Evolutionary conservation across 495 filamentous ascomycete species (phyloP).

Genomic region (Hypoxylon fuscum): DNA sequence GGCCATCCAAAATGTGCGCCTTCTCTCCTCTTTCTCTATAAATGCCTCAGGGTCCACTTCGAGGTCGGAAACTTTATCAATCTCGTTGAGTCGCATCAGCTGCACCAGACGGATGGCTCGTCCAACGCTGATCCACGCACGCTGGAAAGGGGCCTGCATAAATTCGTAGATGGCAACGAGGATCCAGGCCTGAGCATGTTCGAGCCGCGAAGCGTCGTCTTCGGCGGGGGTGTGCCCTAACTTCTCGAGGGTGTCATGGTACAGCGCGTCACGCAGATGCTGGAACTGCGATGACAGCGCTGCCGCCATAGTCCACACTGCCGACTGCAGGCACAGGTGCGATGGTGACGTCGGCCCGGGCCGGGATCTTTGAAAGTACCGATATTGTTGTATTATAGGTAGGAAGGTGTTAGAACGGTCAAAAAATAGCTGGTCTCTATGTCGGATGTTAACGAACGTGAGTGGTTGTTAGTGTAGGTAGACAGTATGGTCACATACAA

Average conservation of each 20-base stretch:
- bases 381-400: slow-evolving; percentile 10
- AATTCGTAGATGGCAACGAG: slow-evolving; percentile 63
- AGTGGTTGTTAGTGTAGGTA: neutral
- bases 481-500: slow-evolving; percentile 1
- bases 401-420: slow-evolving; percentile 9
- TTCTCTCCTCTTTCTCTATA: slow-evolving; percentile 54
- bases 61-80: slow-evolving; percentile 8
- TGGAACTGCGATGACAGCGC: slow-evolving; percentile 62
- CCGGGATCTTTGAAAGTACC: slow-evolving; percentile 6
- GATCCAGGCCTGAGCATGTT: slow-evolving; percentile 64
- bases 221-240: slow-evolving; percentile 37
- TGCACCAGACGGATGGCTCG: slow-evolving; percentile 57
- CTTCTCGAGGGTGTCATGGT: slow-evolving; percentile 54
- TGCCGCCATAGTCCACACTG: slow-evolving; percentile 65
- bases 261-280: slow-evolving; percentile 53
- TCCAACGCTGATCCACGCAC: slow-evolving; percentile 56
- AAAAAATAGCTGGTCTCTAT: slow-evolving; percentile 13
- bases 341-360: neutral
- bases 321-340: slow-evolving; percentile 57
- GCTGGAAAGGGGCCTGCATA: slow-evolving; percentile 51
- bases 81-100: slow-evolving; percentile 51
- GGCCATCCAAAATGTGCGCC: slow-evolving; percentile 59
- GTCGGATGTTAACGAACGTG: neutral
- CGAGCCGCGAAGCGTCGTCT: slow-evolving; percentile 31
- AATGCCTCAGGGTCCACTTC: slow-evolving; percentile 2